phyloP scores from a whole-genome alignment of 148 eudicot species.

The Pouteria glomerata region DNA sequence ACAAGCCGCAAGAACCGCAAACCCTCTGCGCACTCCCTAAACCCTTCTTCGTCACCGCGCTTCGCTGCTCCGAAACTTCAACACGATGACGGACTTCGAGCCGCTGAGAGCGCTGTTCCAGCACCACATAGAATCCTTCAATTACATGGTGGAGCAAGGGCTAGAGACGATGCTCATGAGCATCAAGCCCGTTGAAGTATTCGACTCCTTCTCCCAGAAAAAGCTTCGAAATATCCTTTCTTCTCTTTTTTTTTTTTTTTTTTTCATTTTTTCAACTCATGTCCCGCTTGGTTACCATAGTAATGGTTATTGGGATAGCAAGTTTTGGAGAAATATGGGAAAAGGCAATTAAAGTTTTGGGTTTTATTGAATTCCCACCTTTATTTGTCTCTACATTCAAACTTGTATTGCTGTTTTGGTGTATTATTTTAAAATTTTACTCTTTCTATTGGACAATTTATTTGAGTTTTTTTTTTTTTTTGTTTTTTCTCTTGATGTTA shows the following conservation, averaged over 20 bases:
- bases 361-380: background rate
- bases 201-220: constrained; percentile 29
- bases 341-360: background rate
- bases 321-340: background rate
- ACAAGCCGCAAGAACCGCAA: too few relatives aligned
- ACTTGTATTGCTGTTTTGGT: background rate
- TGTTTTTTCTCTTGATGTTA: constrained; percentile 1
- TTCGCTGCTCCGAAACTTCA: too few relatives aligned
- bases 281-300: background rate
- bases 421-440: background rate
- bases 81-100: constrained; percentile 25
- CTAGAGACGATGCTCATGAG: constrained; percentile 31
- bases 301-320: too few relatives aligned
- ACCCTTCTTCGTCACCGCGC: too few relatives aligned
- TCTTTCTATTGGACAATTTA: background rate
- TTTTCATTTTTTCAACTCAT: background rate
- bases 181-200: constrained; percentile 53
- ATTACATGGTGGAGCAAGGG: constrained; percentile 54
- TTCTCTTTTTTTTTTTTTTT: background rate
- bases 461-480: background rate
- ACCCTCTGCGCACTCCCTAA: too few relatives aligned
- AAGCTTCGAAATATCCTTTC: constrained; percentile 86
- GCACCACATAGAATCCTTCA: constrained; percentile 75
- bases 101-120: constrained; percentile 57
- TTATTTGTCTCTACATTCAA: background rate